Percentiles rank a stretch among this genome's conserved stretches.
These are phyloP conservation scores for Plasmodium knowlesi DNA, from an alignment of 169 alveolate genomes.

Conservation along the genomic window DNA sequence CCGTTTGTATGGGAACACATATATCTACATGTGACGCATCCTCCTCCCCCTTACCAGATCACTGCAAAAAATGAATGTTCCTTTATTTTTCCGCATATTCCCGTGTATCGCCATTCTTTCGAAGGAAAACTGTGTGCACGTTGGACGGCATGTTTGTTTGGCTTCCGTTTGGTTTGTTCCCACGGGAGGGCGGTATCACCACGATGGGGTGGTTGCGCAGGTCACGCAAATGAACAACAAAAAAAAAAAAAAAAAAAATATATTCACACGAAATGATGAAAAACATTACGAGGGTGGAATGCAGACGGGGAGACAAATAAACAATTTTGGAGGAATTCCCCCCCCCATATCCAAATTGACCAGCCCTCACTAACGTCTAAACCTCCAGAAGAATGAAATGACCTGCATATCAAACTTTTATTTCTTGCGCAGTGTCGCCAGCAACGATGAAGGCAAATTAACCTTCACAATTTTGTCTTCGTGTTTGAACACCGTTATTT, in stretches of 20 bases:
- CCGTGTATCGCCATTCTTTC: too few relatives aligned
- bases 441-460: conserved; percentile 60
- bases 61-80: background rate
- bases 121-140: background rate
- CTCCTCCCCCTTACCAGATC: background rate
- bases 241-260: background rate
- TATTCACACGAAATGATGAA: background rate
- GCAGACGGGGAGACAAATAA: background rate
- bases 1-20: background rate
- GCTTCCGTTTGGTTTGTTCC: background rate
- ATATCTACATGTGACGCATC: background rate
- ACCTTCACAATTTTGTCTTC: conserved; percentile 63
- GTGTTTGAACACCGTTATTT: conserved; percentile 51
- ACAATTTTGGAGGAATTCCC: background rate
- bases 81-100: background rate
- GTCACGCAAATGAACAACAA: background rate
- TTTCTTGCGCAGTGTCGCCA: conserved; percentile 53
- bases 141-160: background rate
- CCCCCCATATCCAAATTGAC: background rate
- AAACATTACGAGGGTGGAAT: background rate
- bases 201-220: background rate
- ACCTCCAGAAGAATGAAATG: background rate
- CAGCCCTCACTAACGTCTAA: background rate
- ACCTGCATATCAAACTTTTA: background rate
- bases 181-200: background rate